A percentile compares a stretch with the other conserved stretches of the same genome.
These are phyloP conservation scores for Wilcoxina mikolae DNA, from an alignment of 495 filamentous ascomycete genomes.

Conservation along the genomic window DNA sequence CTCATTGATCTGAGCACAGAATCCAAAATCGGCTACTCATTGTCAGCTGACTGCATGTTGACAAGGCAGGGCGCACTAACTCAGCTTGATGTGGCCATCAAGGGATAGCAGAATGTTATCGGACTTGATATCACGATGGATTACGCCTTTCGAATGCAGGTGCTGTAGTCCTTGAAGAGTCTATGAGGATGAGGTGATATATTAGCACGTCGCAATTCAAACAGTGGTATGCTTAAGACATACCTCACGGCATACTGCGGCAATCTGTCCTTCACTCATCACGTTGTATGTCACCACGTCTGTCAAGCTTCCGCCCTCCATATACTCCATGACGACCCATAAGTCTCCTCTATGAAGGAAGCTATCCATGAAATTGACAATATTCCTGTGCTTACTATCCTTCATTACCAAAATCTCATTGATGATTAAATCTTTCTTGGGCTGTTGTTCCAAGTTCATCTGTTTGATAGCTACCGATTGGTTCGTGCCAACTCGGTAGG, in stretches of 20 bases:
- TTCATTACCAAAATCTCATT: constrained; percentile 99
- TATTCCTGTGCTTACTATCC: constrained; percentile 93
- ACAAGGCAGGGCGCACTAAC: constrained; percentile 40
- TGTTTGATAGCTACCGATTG: constrained; percentile 95
- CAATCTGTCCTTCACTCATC: constrained; percentile 94
- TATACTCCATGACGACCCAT: constrained; percentile 99
- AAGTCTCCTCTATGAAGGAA: constrained; percentile 76
- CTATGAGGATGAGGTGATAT: constrained; percentile 33
- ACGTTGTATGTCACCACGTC: constrained; percentile 99
- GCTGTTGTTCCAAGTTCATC: constrained; percentile 97
- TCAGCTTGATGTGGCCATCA: constrained; percentile 94
- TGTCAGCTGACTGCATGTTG: constrained; percentile 8
- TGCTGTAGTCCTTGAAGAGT: constrained; percentile 85
- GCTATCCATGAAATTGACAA: constrained; percentile 98
- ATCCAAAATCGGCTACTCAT: constrained; percentile 79
- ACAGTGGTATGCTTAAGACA: constrained; percentile 20
- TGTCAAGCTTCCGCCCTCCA: constrained; percentile 95
- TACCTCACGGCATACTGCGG: constrained; percentile 83
- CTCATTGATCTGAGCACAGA: constrained; percentile 97
- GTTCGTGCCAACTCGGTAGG: constrained; percentile 68
- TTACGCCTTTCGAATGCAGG: constrained; percentile 92
- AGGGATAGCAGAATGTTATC: constrained; percentile 92
- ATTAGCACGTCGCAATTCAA: not conserved
- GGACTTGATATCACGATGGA: constrained; percentile 97
- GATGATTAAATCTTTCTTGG: constrained; percentile 97